Base-by-base conservation (phyloP, 1,284 basidiomycete species). In the Fistulinella cinereoalba region DNA sequence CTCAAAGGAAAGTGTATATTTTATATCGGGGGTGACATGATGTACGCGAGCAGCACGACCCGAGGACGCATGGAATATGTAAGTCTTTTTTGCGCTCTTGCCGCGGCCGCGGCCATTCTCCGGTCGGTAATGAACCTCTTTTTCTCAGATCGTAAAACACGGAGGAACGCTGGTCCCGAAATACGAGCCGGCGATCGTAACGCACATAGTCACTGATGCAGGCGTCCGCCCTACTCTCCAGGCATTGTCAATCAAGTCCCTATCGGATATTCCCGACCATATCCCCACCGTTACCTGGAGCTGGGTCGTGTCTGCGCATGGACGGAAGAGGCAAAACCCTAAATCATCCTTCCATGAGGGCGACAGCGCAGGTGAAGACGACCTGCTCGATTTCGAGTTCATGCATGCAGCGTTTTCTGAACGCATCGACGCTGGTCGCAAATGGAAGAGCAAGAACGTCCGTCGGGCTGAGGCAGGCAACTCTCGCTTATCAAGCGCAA, bases 221-320 rank as follows among this genome's bases (percentile, higher is more conserved):
- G 60, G 58, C 7, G 32, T 55, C 51, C 46, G 70, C 55, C 32
- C 60, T 66, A 56, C 73, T 47, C 41, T 81, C 57, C 39, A 61
- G 65, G 49, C 60, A 5, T 50, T 71, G 12, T 75, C 75, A 1
- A 52, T 85, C 15, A 75, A 71, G 53, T 70, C 57, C 4, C 54
- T 83, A 9, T 62, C 61, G 6, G 73, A 83, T 7, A 81, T 87
- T 38, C 84, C 85, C 1, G 59, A 72, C 18, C 67, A 76, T 40
- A 80, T 87, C 15, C 81, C 81, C 4, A 81, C 77, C 11, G 71
- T 87, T 18, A 76, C 56, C 16, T 86, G 84, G 84, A 56, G 55
- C 10, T 87, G 84, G 84, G 67, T 83, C 12, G 53, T 71, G 5
- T 60, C 65, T 3, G 55, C 58, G 13, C 50, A 52, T 12, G 27